phyloP scores from a whole-genome alignment of 345 rosid species.

The Lenwebbia sp. region DNA sequence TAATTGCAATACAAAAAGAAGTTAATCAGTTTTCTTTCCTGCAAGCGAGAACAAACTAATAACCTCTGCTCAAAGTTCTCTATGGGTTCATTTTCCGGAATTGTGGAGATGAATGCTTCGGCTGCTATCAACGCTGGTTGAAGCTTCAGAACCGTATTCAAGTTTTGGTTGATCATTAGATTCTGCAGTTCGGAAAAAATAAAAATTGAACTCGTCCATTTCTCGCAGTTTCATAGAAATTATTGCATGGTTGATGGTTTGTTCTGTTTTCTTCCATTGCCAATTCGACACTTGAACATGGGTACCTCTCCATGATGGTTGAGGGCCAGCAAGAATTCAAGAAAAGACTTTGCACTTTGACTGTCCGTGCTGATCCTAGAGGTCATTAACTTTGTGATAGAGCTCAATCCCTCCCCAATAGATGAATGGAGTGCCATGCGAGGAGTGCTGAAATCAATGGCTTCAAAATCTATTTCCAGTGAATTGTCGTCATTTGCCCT shows the following conservation, averaged over 20 bases:
- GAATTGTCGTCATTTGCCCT: slow-evolving; percentile 8
- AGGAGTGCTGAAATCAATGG: slow-evolving; percentile 57
- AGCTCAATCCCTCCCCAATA: slow-evolving; percentile 62
- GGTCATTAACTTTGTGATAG: slow-evolving; percentile 57
- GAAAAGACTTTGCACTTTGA: slow-evolving; percentile 21
- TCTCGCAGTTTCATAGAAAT: not conserved
- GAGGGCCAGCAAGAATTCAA: slow-evolving; percentile 51
- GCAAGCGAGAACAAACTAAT: not conserved
- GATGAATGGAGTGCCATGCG: slow-evolving; percentile 55
- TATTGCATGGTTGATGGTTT: not conserved
- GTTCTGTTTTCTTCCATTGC: too few relatives aligned
- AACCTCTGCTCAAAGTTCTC: slow-evolving; percentile 55
- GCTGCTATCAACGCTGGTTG: slow-evolving; percentile 45
- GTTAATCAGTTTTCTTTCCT: not conserved
- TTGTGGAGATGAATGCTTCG: slow-evolving; percentile 24
- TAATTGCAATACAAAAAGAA: not conserved
- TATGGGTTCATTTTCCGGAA: slow-evolving; percentile 40
- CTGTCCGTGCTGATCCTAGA: slow-evolving; percentile 34
- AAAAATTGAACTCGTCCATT: not conserved
- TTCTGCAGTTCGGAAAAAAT: slow-evolving; percentile 24
- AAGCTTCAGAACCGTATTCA: slow-evolving; percentile 54
- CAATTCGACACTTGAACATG: not conserved
- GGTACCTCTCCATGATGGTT: slow-evolving; percentile 67
- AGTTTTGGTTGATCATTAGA: slow-evolving; percentile 53
- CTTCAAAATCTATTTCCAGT: slow-evolving; percentile 75